Base-by-base conservation (phyloP, 352 stramenopile genomes). In the Paralagenidium karlingii region DNA sequence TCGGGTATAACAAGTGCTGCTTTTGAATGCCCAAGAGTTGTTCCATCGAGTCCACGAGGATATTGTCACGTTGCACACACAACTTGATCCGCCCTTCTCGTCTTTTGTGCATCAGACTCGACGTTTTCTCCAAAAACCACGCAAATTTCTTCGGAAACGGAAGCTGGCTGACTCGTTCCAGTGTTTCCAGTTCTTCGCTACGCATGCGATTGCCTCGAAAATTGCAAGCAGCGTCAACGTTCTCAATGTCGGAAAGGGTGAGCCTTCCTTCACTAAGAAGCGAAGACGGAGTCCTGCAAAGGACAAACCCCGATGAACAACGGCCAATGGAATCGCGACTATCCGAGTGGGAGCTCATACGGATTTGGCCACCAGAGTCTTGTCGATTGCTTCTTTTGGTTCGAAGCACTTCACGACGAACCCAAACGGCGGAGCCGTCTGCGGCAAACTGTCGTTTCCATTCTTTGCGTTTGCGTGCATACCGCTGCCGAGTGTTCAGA, bases 81-180 rank as follows among this genome's bases (percentile, higher is more conserved):
- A 91, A 48, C 50, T 88, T 88, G 40, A 91, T 79, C n/a, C 74
- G 74, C 3, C 75, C 74, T 59, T 87, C 71, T 41, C 85, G 68
- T 67, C 73, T 86, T 37, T 66, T 68, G 29, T 71, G 58, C 29
- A 88, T 46, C 28, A 88, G 31, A 5, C 49, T 55, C 15, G 59
- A 61, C 60, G 83, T 84, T 30, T 73, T 61, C 27, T 88, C 68
- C 5, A 91, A 47, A 47, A 91, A 91, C 77, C 77, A 91, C 36
- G 74, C 53, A 49, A 83, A 88, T 43, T 91, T 91, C 28, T 68
- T 63, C 10, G 67, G 62, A 49, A 91, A 91, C 15, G 74, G 55
- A 16, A 85, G 47, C 34, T 68, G 50, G n/a, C 55, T 69, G 22
- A 84, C 67, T 25, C 77, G 45, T 33, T 84, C 68, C 31, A 88